Evolutionary conservation across 257 asterid species (phyloP).

Genomic region (Anisodus tanguticus): DNA sequence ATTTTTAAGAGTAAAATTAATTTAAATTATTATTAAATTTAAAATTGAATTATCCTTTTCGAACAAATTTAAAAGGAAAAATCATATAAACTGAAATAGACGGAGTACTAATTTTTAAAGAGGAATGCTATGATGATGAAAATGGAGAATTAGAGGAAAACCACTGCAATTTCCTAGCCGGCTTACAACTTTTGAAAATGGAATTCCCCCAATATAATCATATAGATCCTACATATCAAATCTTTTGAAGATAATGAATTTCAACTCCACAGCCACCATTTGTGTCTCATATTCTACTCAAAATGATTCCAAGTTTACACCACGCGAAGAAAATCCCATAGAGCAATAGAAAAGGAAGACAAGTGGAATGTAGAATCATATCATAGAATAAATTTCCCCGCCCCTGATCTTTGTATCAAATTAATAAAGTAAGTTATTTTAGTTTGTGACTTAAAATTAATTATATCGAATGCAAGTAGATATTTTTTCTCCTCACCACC

Average conservation of each 20-base stretch:
- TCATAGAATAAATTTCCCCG: not conserved
- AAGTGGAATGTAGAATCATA: constrained; percentile 1
- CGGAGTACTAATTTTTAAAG: not conserved
- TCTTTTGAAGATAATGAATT: constrained; percentile 5
- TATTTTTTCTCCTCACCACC: not conserved
- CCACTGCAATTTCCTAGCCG: not conserved
- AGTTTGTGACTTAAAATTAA: not conserved
- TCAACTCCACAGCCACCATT: not conserved
- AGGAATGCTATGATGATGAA: constrained; percentile 4
- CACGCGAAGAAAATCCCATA: not conserved
- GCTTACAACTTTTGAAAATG: constrained; percentile 20
- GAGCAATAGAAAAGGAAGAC: not conserved
- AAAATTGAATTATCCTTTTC: no score
- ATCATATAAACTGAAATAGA: no score
- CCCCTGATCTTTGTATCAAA: not conserved
- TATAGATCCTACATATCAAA: not conserved
- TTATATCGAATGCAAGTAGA: not conserved
- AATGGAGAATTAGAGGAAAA: constrained; percentile 17
- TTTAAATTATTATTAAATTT: no score
- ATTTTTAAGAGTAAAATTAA: no score
- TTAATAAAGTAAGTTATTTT: not conserved
- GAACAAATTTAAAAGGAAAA: no score
- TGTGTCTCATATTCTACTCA: not conserved
- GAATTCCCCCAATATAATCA: not conserved
- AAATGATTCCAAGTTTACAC: constrained; percentile 1